A percentile compares a stretch with the other conserved stretches of the same genome.
phyloP scores from a whole-genome alignment of 768 basidiomycete species.

The Suillus americanus region DNA sequence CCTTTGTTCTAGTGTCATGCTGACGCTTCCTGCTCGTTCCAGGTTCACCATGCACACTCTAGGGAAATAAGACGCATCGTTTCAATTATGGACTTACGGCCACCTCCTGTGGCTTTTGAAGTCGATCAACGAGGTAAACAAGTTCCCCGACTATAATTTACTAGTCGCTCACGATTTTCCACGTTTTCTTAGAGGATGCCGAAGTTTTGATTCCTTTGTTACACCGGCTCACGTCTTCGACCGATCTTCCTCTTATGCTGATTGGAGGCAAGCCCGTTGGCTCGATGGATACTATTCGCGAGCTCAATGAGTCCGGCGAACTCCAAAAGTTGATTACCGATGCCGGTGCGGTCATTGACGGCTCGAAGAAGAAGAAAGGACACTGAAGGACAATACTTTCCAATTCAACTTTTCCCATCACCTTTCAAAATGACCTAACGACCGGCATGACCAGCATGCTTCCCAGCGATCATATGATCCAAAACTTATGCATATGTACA shows the following conservation, averaged over 20 bases:
- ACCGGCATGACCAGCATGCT: background rate
- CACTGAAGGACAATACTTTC: background rate
- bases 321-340: constrained; percentile 47
- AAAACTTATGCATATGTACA: background rate
- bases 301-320: constrained; percentile 48
- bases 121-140: constrained; percentile 57
- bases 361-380: constrained; percentile 47
- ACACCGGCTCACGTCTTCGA: constrained; percentile 52
- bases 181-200: constrained; percentile 48
- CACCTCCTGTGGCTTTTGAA: constrained; percentile 66
- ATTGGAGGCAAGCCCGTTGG: constrained; percentile 64
- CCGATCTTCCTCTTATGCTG: constrained; percentile 65
- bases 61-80: constrained; percentile 68
- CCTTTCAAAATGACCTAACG: constrained; percentile 2
- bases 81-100: constrained; percentile 52
- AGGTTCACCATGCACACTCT: constrained; percentile 65
- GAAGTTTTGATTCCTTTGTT: constrained; percentile 63
- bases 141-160: background rate
- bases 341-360: constrained; percentile 60
- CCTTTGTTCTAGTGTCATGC: constrained; percentile 4
- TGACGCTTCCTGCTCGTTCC: constrained; percentile 9
- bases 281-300: constrained; percentile 50
- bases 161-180: background rate
- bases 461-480: background rate
- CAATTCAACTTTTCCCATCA: background rate